Conservation (phyloP, 495 filamentous ascomycete species). For the Tetracladium setigerum region DNA sequence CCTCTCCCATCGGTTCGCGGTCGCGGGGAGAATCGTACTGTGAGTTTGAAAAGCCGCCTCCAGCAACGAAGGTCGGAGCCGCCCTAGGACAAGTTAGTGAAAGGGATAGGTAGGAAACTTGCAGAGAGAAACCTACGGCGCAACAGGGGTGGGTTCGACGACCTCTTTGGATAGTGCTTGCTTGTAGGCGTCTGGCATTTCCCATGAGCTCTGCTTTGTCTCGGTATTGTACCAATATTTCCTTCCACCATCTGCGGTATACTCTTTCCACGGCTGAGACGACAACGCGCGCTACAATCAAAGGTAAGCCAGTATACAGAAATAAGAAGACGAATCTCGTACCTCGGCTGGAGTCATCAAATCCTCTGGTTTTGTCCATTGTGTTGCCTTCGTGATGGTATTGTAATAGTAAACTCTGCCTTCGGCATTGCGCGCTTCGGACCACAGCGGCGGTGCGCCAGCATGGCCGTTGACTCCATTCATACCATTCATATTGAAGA, state of each 20-base stretch:
- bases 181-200: conserved; percentile 83
- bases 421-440: conserved; percentile 74
- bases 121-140: conserved; percentile 48
- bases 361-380: conserved; percentile 90
- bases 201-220: conserved; percentile 89
- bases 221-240: conserved; percentile 94
- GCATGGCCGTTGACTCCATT: conserved; percentile 48
- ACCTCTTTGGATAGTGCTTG: conserved; percentile 51
- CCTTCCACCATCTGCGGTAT: conserved; percentile 74
- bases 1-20: conserved; percentile 42
- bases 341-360: conserved; percentile 87
- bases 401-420: conserved; percentile 95
- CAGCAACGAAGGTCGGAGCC: conserved; percentile 59
- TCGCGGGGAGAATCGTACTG: conserved; percentile 32
- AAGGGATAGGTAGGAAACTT: not conserved
- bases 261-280: conserved; percentile 88
- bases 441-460: conserved; percentile 56
- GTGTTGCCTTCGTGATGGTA: conserved; percentile 72
- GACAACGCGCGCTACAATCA: conserved; percentile 61
- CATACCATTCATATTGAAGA: conserved; percentile 53
- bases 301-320: conserved; percentile 5
- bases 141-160: conserved; percentile 35
- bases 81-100: conserved; percentile 30
- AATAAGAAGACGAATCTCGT: conserved; percentile 20
- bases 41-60: conserved; percentile 41